Base-by-base conservation (phyloP, 164 flowering plant genomes). In the Aristolochia fimbriata region DNA sequence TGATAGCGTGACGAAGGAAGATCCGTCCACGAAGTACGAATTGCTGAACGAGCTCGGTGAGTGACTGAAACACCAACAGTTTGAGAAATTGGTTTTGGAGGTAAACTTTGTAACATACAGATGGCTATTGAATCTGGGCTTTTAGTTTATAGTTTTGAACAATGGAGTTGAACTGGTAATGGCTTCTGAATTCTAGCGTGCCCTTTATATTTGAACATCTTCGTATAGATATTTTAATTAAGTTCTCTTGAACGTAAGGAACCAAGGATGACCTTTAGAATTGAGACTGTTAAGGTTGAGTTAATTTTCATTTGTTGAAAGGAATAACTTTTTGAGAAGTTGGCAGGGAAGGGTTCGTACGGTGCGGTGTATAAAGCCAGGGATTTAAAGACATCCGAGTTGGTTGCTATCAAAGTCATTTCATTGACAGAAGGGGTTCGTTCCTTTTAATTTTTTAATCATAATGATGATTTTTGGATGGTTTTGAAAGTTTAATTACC, bases 311-410 rank as follows among this genome's bases (percentile, higher is more conserved):
- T 47, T 58, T 51, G 41, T 21, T 45, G 43, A 60, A 51, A 58
- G 61, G 49, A 54, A 60, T 41, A 59, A 65, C 25, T 51, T 51
- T 68, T 66, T 60, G 51, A 55, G 64, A 30, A 63, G 58, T 70
- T 47, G 43, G 60, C 86, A 91, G 99, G 99, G 61, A 94, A 94
- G 61, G 99, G 99, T 48, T 94, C 99, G 10, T 94, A 88, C 71
- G 99, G 99, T 55, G 81, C 99, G 63, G 97, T 94, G 17, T 94
- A 94, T 70, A 94, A 91, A 70, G 99, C 97, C 69, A 85, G 97
- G 69, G 97, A 94, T 73, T 49, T 80, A 31, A 81, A 65, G 71
- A 94, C 99, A 25, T 94, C 99, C 15, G 99, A 94, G 71, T 63
- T 94, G 71, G 99, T 94, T 66, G 96, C 99, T 2, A 84, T 94